Conservation (phyloP, 2,329 filamentous ascomycete species). For the Talaromyces marneffei region DNA sequence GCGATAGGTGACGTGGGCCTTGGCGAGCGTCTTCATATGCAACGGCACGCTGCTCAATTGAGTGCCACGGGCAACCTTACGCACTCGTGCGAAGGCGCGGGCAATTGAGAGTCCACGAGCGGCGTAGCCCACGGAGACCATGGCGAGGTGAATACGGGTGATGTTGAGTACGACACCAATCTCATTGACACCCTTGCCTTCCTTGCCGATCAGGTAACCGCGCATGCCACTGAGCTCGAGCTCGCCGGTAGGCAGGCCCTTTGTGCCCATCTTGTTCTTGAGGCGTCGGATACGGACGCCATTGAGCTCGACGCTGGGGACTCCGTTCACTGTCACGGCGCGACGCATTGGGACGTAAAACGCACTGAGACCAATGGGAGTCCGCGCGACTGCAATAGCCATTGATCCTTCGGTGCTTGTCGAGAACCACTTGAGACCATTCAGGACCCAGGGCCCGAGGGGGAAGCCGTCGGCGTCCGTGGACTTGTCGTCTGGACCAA, state of each 20-base stretch:
- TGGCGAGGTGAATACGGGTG: conserved; percentile 45
- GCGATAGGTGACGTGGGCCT: conserved; percentile 34
- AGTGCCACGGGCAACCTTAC: conserved; percentile 30
- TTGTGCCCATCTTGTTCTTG: conserved; percentile 70
- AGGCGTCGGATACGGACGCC: conserved; percentile 62
- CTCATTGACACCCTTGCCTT: conserved; percentile 62
- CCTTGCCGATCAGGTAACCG: conserved; percentile 59
- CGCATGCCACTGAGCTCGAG: conserved; percentile 59
- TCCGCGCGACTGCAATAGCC: conserved; percentile 58
- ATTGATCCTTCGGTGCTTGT: conserved; percentile 60
- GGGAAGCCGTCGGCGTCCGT: conserved; percentile 27
- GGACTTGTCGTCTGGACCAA: conserved; percentile 20
- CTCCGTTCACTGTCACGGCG: conserved; percentile 16
- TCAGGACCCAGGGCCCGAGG: conserved; percentile 55
- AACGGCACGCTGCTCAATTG: conserved; percentile 36
- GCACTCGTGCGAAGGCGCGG: conserved; percentile 36
- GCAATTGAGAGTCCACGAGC: conserved; percentile 36
- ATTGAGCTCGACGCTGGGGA: conserved; percentile 47
- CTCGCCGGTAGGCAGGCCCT: conserved; percentile 65
- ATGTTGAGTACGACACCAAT: conserved; percentile 65
- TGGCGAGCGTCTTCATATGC: conserved; percentile 35
- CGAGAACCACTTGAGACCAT: conserved; percentile 66
- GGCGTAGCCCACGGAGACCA: conserved; percentile 34
- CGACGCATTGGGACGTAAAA: conserved; percentile 61
- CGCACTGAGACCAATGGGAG: conserved; percentile 47